phyloP scores from a whole-genome alignment of 2,329 filamentous ascomycete genomes.

The Aspergillus candidus region DNA sequence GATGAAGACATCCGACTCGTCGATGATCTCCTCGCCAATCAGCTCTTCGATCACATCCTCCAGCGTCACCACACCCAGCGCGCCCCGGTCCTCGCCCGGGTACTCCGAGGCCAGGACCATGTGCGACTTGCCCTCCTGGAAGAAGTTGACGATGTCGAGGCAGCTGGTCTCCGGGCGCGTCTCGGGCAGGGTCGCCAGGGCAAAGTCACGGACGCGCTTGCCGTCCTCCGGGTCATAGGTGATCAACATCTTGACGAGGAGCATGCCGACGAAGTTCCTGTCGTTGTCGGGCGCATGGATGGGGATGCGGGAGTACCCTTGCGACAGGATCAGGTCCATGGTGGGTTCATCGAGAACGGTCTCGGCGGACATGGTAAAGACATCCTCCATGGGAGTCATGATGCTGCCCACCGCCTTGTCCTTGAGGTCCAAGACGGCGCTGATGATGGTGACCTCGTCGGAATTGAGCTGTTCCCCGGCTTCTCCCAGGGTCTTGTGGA shows the following conservation, averaged over 20 bases:
- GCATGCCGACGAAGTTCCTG: constrained; percentile 92
- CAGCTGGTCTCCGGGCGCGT: constrained; percentile 94
- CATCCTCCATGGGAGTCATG: constrained; percentile 98
- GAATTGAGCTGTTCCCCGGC: constrained; percentile 84
- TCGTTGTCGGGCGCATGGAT: constrained; percentile 81
- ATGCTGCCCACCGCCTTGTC: constrained; percentile 91
- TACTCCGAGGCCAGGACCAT: constrained; percentile 93
- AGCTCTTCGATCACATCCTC: constrained; percentile 98
- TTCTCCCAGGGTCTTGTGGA: constrained; percentile 86
- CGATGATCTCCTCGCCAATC: constrained; percentile 99
- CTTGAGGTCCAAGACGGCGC: constrained; percentile 90
- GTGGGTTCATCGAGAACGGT: constrained; percentile 87
- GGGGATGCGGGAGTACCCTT: constrained; percentile 92
- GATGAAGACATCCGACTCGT: constrained; percentile 96
- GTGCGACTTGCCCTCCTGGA: constrained; percentile 98
- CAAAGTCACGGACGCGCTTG: constrained; percentile 80
- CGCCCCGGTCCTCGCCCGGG: constrained; percentile 85
- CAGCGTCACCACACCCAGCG: constrained; percentile 86
- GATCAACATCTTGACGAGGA: constrained; percentile 96
- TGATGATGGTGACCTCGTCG: constrained; percentile 98
- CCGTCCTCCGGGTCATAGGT: constrained; percentile 96
- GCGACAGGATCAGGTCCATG: constrained; percentile 88
- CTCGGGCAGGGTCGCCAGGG: constrained; percentile 87
- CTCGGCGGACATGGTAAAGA: constrained; percentile 94
- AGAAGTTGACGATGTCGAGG: constrained; percentile 97